These are phyloP conservation scores for Suillus cothurnatus DNA, from an alignment of 768 basidiomycete species.

Conservation along the genomic window DNA sequence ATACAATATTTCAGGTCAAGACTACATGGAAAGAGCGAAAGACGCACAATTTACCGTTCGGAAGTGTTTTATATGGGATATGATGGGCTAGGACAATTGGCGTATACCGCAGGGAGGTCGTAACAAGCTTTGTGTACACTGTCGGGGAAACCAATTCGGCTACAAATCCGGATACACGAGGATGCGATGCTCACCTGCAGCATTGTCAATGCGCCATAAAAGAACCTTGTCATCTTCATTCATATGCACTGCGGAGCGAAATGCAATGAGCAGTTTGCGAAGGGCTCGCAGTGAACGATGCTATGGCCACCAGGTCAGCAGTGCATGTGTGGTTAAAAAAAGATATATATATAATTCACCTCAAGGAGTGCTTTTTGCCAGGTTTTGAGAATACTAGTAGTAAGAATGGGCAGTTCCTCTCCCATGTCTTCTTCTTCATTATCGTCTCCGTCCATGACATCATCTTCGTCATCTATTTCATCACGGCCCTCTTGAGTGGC, in stretches of 20 bases:
- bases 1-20: constrained; percentile 8
- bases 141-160: neutral
- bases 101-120: constrained; percentile 85
- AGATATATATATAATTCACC: constrained; percentile 41
- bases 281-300: constrained; percentile 84
- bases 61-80: constrained; percentile 79
- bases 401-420: constrained; percentile 56
- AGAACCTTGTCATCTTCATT: constrained; percentile 80
- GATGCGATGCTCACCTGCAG: constrained; percentile 54
- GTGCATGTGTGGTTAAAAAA: neutral
- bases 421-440: constrained; percentile 40
- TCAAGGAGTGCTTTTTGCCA: constrained; percentile 93
- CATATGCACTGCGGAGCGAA: constrained; percentile 88
- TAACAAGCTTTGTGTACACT: constrained; percentile 96
- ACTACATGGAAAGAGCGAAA: neutral
- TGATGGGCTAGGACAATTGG: constrained; percentile 89
- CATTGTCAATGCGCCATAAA: constrained; percentile 86
- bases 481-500: constrained; percentile 41
- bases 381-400: constrained; percentile 63
- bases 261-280: constrained; percentile 83
- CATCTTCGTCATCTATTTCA: constrained; percentile 51
- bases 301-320: constrained; percentile 40
- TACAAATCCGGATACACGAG: neutral
- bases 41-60: constrained; percentile 85
- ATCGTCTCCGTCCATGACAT: constrained; percentile 50